Evolutionary conservation across 2,329 filamentous ascomycete genomes (phyloP), one percentile per base, ranked within the genome.

Genomic region (Claviceps maximensis): DNA sequence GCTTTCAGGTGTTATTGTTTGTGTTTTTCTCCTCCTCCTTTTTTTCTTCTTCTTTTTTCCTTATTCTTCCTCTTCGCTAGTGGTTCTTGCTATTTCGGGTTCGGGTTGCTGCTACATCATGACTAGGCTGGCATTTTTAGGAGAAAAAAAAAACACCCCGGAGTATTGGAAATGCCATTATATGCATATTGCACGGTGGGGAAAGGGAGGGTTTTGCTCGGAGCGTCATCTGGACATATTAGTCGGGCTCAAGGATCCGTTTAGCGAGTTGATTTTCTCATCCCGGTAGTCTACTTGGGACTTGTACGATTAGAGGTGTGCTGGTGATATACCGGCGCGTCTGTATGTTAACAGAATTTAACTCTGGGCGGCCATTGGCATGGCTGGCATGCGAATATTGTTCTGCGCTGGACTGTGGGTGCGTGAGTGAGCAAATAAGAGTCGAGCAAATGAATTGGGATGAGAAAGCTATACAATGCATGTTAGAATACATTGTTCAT

Each of bases 261-360:
- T 31, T 46, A 49, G 49, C 53, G 53, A 46, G 46, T 49, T 49
- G 46, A 42, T 40, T 50, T 46, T 52, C n/a, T 4, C n/a, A n/a
- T 33, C 12, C 13, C 8, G 31, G 31, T 12, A 3, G 31, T 33
- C 9, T 13, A 33, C 10, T 33, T 33, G 31, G 31, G 23, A 23
- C 27, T 21, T 52, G 49, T 52, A 52, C 31, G 41, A 42, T 54
- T 52, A n/a, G 10, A 33, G 8, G 9, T 47, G n/a, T 41, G 49
- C 46, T 48, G 25, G 25, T n/a, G n/a, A 17, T 48, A 17, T 48
- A 19, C 6, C n/a, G 47, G 27, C 38, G 49, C 31, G 45, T 46
- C 27, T 54, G 53, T 52, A 54, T 31, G 45, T 29, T 45, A 10
- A 33, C n/a, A n/a, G n/a, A 41, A 49, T 54, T 47, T 19, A 25